Evolutionary conservation across 2,329 filamentous ascomycete genomes (phyloP).

Genomic region (Aureobasidium leucospermi): DNA sequence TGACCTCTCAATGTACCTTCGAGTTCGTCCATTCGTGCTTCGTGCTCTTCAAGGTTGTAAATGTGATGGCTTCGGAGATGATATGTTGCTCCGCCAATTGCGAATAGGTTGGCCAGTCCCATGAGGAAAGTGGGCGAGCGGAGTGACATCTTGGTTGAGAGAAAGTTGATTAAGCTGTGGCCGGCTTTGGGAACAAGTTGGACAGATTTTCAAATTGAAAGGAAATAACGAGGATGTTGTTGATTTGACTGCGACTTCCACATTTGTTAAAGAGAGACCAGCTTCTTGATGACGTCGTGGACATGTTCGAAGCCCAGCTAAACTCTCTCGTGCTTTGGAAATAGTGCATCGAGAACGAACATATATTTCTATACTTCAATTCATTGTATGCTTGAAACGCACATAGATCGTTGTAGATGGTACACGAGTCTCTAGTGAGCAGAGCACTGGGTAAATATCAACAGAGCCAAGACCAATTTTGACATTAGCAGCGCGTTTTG

Average conservation of each 20-base stretch:
- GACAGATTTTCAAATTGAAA: neutral
- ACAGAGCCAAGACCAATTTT: neutral
- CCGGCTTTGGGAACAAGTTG: neutral
- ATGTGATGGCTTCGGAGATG: constrained; percentile 26
- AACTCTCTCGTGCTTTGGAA: too few species aligned
- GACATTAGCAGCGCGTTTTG: neutral
- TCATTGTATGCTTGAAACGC: too few species aligned
- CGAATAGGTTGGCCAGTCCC: constrained; percentile 17
- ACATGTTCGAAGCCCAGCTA: neutral
- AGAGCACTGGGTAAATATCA: too few species aligned
- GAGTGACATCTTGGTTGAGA: neutral
- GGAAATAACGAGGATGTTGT: neutral
- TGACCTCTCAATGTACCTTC: constrained; percentile 42
- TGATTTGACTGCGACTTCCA: neutral
- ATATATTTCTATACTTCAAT: too few species aligned
- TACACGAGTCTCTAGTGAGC: too few species aligned
- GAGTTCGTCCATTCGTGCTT: constrained; percentile 41
- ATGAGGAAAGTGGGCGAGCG: constrained; percentile 17
- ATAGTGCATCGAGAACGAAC: too few species aligned
- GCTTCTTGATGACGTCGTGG: neutral
- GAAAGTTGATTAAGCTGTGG: neutral
- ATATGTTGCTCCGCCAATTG: constrained; percentile 17
- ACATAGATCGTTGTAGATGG: too few species aligned
- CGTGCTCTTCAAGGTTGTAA: constrained; percentile 41
- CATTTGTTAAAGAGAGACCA: neutral